Percentiles rank a stretch among this genome's conserved stretches.
Conservation (phyloP, 2,329 filamentous ascomycete genomes). For the Colletotrichum shisoi region DNA sequence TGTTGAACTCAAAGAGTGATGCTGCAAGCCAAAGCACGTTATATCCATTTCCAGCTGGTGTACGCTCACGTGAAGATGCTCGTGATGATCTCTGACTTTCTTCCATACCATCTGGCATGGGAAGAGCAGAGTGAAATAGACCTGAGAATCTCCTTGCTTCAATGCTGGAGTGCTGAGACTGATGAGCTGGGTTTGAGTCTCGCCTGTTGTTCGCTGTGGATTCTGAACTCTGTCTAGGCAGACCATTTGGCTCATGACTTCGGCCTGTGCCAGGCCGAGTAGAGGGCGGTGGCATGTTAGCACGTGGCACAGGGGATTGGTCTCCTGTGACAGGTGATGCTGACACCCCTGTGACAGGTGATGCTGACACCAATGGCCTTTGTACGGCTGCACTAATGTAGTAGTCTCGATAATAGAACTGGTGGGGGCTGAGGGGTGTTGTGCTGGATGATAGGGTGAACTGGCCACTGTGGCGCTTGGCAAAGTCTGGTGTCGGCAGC, state of each 20-base stretch:
- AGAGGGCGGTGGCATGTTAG: conserved; percentile 43
- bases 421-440: conserved; percentile 59
- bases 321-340: conserved; percentile 66
- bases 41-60: conserved; percentile 63
- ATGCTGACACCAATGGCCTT: conserved; percentile 48
- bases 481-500: conserved; percentile 71
- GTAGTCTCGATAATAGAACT: conserved; percentile 65
- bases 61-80: conserved; percentile 67
- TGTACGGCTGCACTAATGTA: conserved; percentile 55
- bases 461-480: conserved; percentile 70
- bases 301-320: conserved; percentile 57
- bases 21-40: conserved; percentile 90
- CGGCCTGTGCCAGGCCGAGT: conserved; percentile 67
- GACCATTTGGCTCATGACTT: conserved; percentile 63
- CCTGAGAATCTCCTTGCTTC: conserved; percentile 71
- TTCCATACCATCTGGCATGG: conserved; percentile 73
- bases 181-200: conserved; percentile 65
- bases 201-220: conserved; percentile 56
- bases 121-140: conserved; percentile 86
- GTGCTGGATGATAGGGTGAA: conserved; percentile 67
- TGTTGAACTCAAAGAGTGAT: conserved; percentile 96
- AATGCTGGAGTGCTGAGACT: conserved; percentile 55
- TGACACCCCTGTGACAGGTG: conserved; percentile 58
- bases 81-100: conserved; percentile 63
- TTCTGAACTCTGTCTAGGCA: conserved; percentile 62